These are phyloP conservation scores for Cladosporium sp. DNA, from an alignment of 2,329 filamentous ascomycete genomes.

Conservation along the genomic window DNA sequence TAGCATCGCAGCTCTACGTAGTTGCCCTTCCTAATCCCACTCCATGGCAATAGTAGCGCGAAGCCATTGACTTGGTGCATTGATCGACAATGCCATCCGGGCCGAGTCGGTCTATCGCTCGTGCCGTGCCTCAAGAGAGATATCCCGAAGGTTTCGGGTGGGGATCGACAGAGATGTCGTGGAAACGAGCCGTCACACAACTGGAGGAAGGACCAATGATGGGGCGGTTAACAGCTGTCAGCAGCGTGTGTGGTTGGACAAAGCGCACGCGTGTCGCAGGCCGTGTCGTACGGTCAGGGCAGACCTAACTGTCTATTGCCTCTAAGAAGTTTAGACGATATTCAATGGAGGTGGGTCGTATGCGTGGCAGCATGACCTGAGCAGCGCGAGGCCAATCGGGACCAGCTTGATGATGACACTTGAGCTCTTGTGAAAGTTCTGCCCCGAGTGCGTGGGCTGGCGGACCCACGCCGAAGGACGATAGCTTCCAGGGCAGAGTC, in stretches of 20 bases:
- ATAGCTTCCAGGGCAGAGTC: not conserved
- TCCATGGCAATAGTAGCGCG: not conserved
- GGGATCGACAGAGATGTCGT: not conserved
- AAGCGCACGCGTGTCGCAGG: constrained; percentile 14
- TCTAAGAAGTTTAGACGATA: not conserved
- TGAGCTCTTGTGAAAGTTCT: not conserved
- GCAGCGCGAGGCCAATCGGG: constrained; percentile 2
- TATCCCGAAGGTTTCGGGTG: not conserved
- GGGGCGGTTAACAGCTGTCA: not conserved
- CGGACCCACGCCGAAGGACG: not conserved
- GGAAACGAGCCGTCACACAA: not conserved
- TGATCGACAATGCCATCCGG: constrained; percentile 12
- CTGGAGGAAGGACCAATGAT: not conserved
- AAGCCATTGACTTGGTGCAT: not conserved
- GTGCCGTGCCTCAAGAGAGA: constrained; percentile 5
- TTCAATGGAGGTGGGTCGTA: not conserved
- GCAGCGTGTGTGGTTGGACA: not conserved
- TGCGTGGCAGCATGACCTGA: not conserved
- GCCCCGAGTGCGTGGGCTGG: not conserved
- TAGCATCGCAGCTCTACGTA: not conserved
- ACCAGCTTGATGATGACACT: constrained; percentile 2
- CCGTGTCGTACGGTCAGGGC: not conserved
- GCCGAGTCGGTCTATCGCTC: constrained; percentile 14
- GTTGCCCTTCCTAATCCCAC: constrained; percentile 5
- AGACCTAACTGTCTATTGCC: not conserved